phyloP scores from a whole-genome alignment of 2,329 filamentous ascomycete genomes.

The Pseudogymnoascus pannorum region DNA sequence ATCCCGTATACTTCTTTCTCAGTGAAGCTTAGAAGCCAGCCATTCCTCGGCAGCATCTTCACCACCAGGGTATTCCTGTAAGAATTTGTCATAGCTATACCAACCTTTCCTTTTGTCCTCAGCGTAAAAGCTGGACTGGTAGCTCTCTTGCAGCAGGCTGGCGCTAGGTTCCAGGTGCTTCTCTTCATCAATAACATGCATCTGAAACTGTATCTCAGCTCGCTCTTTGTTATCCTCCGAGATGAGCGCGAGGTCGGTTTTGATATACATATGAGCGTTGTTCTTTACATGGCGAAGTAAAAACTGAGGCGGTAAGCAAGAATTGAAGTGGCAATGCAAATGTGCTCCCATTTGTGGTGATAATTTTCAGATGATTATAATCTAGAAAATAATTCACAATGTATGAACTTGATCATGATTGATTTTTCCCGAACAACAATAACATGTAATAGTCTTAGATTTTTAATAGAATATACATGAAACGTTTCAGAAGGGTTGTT shows the following conservation, averaged over 20 bases:
- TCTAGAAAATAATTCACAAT: no score
- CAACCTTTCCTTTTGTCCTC: conserved; percentile 38
- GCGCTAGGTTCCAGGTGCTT: background rate
- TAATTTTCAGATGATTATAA: no score
- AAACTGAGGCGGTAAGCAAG: conserved; percentile 56
- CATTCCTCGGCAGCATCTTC: conserved; percentile 40
- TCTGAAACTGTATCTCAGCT: conserved; percentile 53
- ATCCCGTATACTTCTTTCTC: conserved; percentile 51
- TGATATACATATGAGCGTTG: conserved; percentile 62
- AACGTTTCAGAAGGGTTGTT: no score
- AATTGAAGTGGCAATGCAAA: conserved; percentile 71
- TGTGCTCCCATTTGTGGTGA: no score
- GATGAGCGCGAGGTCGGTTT: conserved; percentile 48
- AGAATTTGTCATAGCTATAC: conserved; percentile 42
- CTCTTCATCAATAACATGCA: conserved; percentile 31
- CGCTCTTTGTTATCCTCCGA: conserved; percentile 28
- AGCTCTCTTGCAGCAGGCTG: conserved; percentile 8
- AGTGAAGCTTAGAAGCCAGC: conserved; percentile 54
- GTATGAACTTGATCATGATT: no score
- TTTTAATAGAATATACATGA: no score
- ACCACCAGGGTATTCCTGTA: conserved; percentile 29
- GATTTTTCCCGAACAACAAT: no score
- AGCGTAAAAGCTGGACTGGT: background rate
- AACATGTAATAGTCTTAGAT: no score
- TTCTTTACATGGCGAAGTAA: conserved; percentile 47